These are phyloP conservation scores for Camillea tinctor DNA, from an alignment of 2,329 filamentous ascomycete genomes.

Conservation along the genomic window DNA sequence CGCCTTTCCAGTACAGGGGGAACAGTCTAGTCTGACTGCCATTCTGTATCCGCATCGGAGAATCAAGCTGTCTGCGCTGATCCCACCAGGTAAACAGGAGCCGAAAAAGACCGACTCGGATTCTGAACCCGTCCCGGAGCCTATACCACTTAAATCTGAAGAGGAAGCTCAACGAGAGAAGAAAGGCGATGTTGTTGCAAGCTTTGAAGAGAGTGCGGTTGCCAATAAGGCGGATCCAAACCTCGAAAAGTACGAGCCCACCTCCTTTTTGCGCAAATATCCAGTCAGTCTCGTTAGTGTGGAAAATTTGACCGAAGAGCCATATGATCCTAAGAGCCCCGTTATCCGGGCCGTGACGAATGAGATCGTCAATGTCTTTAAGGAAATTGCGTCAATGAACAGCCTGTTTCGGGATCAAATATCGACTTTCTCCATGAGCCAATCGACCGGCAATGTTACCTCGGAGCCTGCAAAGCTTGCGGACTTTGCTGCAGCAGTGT, in stretches of 20 bases:
- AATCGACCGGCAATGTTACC: constrained; percentile 90
- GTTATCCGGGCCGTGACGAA: constrained; percentile 90
- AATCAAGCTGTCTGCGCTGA: constrained; percentile 82
- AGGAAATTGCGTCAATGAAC: constrained; percentile 92
- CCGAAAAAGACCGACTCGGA: constrained; percentile 53
- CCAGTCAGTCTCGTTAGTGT: constrained; percentile 93
- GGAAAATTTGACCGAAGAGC: constrained; percentile 86
- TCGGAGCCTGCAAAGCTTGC: constrained; percentile 93
- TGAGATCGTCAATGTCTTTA: constrained; percentile 98
- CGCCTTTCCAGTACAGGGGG: constrained; percentile 85
- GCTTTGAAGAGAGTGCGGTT: constrained; percentile 82
- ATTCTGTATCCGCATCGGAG: constrained; percentile 95
- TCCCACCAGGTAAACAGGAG: constrained; percentile 63
- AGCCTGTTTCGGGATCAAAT: constrained; percentile 96
- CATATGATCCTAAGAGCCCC: constrained; percentile 84
- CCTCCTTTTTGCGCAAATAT: constrained; percentile 86
- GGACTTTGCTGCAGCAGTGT: constrained; percentile 95
- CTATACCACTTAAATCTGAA: constrained; percentile 56
- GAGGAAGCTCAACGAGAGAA: constrained; percentile 61
- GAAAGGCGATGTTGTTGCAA: constrained; percentile 92
- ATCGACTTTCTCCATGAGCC: constrained; percentile 93
- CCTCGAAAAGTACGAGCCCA: constrained; percentile 72
- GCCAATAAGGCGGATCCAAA: constrained; percentile 54
- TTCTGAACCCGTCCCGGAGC: constrained; percentile 51
- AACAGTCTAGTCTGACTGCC: constrained; percentile 81